Percentiles rank a stretch among this genome's conserved stretches.
Evolutionary conservation across 148 eudicot species (phyloP).

Genomic region (Rhododendron molle): DNA sequence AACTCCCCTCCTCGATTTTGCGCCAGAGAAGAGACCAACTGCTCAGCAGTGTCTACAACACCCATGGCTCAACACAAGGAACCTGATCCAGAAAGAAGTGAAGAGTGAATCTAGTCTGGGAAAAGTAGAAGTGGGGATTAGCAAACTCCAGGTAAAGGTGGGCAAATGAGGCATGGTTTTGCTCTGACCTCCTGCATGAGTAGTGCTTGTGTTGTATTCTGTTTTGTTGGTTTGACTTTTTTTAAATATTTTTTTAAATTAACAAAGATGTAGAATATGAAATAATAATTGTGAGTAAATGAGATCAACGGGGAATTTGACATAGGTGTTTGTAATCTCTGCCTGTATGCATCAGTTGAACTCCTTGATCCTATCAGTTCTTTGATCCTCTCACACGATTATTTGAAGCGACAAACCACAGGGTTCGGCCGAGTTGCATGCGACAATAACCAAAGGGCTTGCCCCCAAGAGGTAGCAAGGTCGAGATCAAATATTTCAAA

Average conservation of each 20-base stretch:
- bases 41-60: conserved; percentile 87
- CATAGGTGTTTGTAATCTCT: not conserved
- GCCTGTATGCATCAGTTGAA: not conserved
- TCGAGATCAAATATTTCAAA: too few species aligned
- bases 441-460: too few species aligned
- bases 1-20: conserved; percentile 71
- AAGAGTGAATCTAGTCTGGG: conserved; percentile 29
- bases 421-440: too few species aligned
- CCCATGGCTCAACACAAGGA: conserved; percentile 57
- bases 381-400: not conserved
- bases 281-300: conserved; percentile 17
- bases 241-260: conserved; percentile 21
- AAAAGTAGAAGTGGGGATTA: conserved; percentile 38
- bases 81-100: conserved; percentile 28
- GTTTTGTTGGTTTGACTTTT: conserved; percentile 14
- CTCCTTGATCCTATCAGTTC: not conserved
- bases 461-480: too few species aligned
- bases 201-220: conserved; percentile 14
- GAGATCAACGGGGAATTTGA: conserved; percentile 21
- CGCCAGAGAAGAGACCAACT: conserved; percentile 89
- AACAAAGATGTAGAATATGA: conserved; percentile 35
- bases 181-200: conserved; percentile 13
- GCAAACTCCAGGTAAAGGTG: conserved; percentile 44
- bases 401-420: too few species aligned
- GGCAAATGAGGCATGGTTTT: conserved; percentile 25